Evolutionary conservation across 129 eudicot genomes (phyloP).

Genomic region (Erigeron canadensis): DNA sequence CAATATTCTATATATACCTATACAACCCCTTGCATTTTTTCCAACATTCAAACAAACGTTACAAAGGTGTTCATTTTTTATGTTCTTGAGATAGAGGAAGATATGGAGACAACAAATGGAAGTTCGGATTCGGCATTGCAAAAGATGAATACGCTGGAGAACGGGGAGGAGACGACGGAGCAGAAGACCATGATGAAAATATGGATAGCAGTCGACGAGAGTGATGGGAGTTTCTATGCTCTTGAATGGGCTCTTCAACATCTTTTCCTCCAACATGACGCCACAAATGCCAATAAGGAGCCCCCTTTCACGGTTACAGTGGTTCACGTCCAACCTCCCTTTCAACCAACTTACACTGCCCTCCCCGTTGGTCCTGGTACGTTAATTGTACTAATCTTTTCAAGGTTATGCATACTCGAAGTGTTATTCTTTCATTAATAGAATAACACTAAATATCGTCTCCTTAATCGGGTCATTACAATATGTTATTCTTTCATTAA

Average conservation of each 20-base stretch:
- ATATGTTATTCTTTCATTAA: too few species aligned
- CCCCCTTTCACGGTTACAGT: slow-evolving; percentile 32
- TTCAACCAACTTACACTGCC: slow-evolving; percentile 36
- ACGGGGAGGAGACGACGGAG: slow-evolving; percentile 4
- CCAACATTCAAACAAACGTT: slow-evolving; percentile 15
- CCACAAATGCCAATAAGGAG: slow-evolving; percentile 5
- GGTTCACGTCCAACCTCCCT: slow-evolving; percentile 41
- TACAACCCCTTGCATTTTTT: slow-evolving; percentile 11
- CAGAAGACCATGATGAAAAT: slow-evolving; percentile 26
- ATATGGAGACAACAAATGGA: slow-evolving; percentile 32
- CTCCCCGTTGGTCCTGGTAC: slow-evolving; percentile 28
- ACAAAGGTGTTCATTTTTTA: slow-evolving; percentile 6
- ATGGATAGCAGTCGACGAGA: slow-evolving; percentile 40
- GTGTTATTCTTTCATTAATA: too few species aligned
- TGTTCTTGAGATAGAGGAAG: neutral
- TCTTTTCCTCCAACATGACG: slow-evolving; percentile 17
- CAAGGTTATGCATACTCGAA: too few species aligned
- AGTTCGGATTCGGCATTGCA: slow-evolving; percentile 7
- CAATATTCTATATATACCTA: slow-evolving; percentile 27
- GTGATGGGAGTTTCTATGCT: slow-evolving; percentile 38
- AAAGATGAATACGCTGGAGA: slow-evolving; percentile 17
- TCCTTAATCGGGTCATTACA: too few species aligned
- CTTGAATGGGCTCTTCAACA: slow-evolving; percentile 38
- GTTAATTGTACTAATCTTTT: slow-evolving; percentile 9
- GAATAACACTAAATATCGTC: too few species aligned